A percentile compares a stretch with the other conserved stretches of the same genome.
These are phyloP conservation scores for Phylloporus sp. DNA, from an alignment of 768 basidiomycete genomes.

Conservation along the genomic window DNA sequence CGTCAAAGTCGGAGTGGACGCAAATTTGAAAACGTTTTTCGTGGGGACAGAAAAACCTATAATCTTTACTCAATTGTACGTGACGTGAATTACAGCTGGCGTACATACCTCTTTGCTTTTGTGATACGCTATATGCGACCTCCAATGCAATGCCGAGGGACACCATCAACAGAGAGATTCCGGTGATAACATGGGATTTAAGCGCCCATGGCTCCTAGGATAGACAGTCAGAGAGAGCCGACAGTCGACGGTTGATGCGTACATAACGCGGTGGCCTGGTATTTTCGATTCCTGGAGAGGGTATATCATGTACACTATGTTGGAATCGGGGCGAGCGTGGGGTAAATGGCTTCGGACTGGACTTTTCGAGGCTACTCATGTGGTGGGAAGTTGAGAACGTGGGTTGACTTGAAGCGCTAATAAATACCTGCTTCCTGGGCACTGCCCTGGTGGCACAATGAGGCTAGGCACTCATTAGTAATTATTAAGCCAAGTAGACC, in stretches of 20 bases:
- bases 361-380: slow-evolving; percentile 4
- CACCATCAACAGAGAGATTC: slow-evolving; percentile 41
- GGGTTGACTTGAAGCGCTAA: neutral
- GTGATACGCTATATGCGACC: slow-evolving; percentile 12
- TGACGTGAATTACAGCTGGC: neutral
- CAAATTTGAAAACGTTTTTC: slow-evolving; percentile 44
- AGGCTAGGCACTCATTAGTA: too few species aligned
- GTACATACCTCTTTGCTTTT: slow-evolving; percentile 14
- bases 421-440: too few species aligned
- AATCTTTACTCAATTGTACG: neutral
- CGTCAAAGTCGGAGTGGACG: slow-evolving; percentile 43
- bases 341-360: neutral
- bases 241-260: slow-evolving; percentile 10
- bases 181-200: slow-evolving; percentile 38
- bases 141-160: slow-evolving; percentile 14
- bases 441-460: too few species aligned
- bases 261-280: slow-evolving; percentile 42
- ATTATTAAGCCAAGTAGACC: too few species aligned
- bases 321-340: slow-evolving; percentile 35
- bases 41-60: slow-evolving; percentile 51
- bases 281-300: slow-evolving; percentile 34
- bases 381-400: neutral
- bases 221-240: neutral
- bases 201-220: slow-evolving; percentile 25
- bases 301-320: slow-evolving; percentile 47